phyloP scores from a whole-genome alignment of 1,284 basidiomycete species.

The Sanghuangporus weigelae region DNA sequence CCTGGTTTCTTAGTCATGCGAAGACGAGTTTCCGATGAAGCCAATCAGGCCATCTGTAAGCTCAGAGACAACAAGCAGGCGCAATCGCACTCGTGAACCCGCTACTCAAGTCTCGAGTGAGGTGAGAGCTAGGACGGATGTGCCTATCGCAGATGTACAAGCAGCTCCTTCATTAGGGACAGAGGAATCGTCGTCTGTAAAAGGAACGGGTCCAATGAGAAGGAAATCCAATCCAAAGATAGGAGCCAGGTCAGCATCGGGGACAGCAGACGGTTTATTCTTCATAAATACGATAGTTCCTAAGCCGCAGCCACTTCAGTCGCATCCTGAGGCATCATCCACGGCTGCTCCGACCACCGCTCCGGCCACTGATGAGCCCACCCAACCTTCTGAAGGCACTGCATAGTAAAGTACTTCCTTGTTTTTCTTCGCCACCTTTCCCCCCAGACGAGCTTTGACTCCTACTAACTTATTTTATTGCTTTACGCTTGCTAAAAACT shows the following conservation, averaged over 20 bases:
- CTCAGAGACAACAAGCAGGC: constrained; percentile 26
- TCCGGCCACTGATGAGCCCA: neutral
- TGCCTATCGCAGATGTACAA: constrained; percentile 18
- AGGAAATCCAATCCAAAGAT: neutral
- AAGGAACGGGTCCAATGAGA: neutral
- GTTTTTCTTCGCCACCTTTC: neutral
- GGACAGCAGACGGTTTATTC: neutral
- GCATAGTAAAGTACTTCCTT: neutral
- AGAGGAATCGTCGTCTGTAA: constrained; percentile 8
- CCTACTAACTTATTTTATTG: neutral
- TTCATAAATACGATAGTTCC: constrained; percentile 10
- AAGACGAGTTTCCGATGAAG: constrained; percentile 46
- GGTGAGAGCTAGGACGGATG: neutral
- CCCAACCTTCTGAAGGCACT: neutral
- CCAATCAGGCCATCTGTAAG: constrained; percentile 36
- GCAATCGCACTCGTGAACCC: constrained; percentile 26
- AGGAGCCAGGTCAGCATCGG: neutral
- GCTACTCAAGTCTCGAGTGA: neutral
- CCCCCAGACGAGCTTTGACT: neutral
- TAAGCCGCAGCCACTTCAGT: neutral
- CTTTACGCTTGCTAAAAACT: neutral
- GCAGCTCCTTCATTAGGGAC: constrained; percentile 37
- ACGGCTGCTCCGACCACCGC: neutral
- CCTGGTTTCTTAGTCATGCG: constrained; percentile 34
- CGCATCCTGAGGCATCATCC: neutral